Evolutionary conservation across 2,329 filamentous ascomycete species (phyloP).

Genomic region (Trichoderma brevicompactum): DNA sequence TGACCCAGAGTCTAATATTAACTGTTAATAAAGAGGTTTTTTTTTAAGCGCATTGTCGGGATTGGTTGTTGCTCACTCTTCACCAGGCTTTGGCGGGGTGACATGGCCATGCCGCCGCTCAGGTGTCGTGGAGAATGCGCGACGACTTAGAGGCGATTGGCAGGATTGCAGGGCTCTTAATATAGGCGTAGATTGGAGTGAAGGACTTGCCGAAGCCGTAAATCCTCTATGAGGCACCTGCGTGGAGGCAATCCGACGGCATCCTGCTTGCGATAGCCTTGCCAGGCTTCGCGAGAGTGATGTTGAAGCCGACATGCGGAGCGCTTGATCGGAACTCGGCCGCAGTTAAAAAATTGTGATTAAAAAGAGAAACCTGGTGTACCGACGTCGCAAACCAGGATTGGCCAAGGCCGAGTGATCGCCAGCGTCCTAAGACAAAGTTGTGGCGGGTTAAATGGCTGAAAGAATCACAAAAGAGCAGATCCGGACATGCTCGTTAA

Average conservation of each 20-base stretch:
- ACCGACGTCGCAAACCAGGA: slow-evolving; percentile 8
- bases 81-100: slow-evolving; percentile 80
- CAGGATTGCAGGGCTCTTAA: slow-evolving; percentile 6
- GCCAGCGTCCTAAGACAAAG: background rate
- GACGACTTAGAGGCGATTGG: slow-evolving; percentile 34
- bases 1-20: slow-evolving; percentile 72
- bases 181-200: slow-evolving; percentile 34
- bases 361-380: background rate
- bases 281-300: slow-evolving; percentile 41
- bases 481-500: slow-evolving; percentile 21
- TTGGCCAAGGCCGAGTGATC: background rate
- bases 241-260: slow-evolving; percentile 38
- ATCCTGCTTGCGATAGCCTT: slow-evolving; percentile 40
- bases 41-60: background rate
- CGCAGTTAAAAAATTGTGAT: background rate
- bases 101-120: slow-evolving; percentile 74
- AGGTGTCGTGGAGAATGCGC: slow-evolving; percentile 69
- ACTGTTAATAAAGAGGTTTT: no score
- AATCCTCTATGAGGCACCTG: slow-evolving; percentile 32
- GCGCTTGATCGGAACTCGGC: slow-evolving; percentile 9
- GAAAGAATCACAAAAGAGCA: slow-evolving; percentile 6
- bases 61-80: slow-evolving; percentile 71
- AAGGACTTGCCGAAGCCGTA: slow-evolving; percentile 23
- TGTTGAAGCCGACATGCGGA: slow-evolving; percentile 42
- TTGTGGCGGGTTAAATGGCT: background rate